Conservation (phyloP, 139 green algal genomes). For the Coelastrella sp. region DNA sequence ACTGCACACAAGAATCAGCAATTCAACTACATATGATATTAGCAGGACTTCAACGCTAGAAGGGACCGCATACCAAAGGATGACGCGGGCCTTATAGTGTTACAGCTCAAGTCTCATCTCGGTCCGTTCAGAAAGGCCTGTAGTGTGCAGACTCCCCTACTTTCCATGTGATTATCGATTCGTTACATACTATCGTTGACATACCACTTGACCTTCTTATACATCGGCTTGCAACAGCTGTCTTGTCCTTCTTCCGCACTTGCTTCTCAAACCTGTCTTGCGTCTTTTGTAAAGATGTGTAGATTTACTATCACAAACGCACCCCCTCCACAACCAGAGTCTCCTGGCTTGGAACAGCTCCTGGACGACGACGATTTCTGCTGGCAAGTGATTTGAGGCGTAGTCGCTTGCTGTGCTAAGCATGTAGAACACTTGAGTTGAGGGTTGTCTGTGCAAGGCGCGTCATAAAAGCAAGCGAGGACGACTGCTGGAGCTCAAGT, state of each 20-base stretch:
- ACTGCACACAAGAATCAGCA: no score
- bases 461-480: no score
- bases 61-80: neutral
- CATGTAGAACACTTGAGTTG: no score
- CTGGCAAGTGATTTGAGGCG: neutral
- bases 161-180: neutral
- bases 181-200: neutral
- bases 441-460: no score
- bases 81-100: neutral
- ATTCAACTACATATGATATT: no score
- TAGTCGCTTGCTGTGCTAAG: neutral
- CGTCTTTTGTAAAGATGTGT: slow-evolving; percentile 3
- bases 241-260: neutral
- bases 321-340: neutral
- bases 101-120: neutral
- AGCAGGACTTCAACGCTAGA: neutral
- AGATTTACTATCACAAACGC: neutral
- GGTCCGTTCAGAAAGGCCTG: neutral
- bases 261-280: neutral
- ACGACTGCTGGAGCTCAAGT: neutral
- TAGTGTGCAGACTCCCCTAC: neutral
- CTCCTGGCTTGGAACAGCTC: slow-evolving; percentile 8
- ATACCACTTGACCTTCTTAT: neutral
- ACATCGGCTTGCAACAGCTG: neutral
- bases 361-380: slow-evolving; percentile 24